phyloP scores from a whole-genome alignment of 257 asterid species.

The Penstemon davidsonii region DNA sequence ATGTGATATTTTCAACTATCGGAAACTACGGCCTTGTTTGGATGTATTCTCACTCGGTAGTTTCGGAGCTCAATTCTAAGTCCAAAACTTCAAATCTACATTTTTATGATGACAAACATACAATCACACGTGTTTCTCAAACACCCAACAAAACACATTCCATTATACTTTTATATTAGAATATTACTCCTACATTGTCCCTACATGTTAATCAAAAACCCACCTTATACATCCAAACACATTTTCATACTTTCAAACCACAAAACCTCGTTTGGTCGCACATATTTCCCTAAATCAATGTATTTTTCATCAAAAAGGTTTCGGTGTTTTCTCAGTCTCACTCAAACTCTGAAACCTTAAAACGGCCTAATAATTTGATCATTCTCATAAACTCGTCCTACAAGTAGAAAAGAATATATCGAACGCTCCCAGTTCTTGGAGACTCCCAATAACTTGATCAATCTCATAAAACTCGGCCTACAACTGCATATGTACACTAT shows the following conservation, averaged over 20 bases:
- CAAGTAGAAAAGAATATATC: neutral
- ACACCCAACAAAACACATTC: neutral
- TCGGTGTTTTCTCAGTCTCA: no score
- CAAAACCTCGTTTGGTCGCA: no score
- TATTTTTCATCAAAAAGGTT: no score
- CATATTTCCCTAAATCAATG: no score
- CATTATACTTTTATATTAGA: no score
- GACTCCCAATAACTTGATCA: no score
- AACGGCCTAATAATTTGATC: neutral
- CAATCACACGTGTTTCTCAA: neutral
- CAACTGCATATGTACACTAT: no score
- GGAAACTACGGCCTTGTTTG: neutral
- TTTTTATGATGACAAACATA: neutral
- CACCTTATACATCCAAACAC: neutral
- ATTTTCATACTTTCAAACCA: neutral
- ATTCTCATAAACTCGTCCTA: neutral
- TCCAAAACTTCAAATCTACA: neutral
- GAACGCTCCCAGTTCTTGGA: neutral
- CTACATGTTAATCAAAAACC: neutral
- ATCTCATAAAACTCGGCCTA: no score
- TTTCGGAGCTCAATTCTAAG: no score
- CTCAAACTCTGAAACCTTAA: no score
- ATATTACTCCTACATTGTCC: neutral
- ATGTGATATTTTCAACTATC: neutral
- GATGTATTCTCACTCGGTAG: no score